phyloP scores from a whole-genome alignment of 306 rosid species.

The Acmispon strigosus region DNA sequence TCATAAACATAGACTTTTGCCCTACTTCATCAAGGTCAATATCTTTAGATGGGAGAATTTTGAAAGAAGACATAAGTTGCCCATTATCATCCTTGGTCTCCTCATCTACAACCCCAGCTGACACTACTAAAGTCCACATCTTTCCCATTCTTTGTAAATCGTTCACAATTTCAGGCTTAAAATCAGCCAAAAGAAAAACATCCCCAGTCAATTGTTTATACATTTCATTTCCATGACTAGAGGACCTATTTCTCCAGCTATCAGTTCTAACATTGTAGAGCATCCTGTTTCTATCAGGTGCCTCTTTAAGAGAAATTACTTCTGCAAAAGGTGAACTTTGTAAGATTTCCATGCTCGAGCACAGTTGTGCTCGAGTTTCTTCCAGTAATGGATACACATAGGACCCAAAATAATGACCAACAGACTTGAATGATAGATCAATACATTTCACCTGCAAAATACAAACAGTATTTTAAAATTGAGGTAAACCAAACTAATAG shows the following conservation, averaged over 20 bases:
- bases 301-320: slow-evolving; percentile 29
- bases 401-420: slow-evolving; percentile 37
- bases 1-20: slow-evolving; percentile 27
- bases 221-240: slow-evolving; percentile 41
- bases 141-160: slow-evolving; percentile 49
- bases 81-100: slow-evolving; percentile 20
- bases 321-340: slow-evolving; percentile 43
- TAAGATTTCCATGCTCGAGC: slow-evolving; percentile 47
- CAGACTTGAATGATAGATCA: slow-evolving; percentile 38
- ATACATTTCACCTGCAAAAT: slow-evolving; percentile 44
- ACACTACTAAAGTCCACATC: slow-evolving; percentile 45
- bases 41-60: slow-evolving; percentile 34
- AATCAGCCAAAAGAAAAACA: slow-evolving; percentile 49
- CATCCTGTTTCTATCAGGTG: background rate
- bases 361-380: slow-evolving; percentile 58
- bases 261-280: slow-evolving; percentile 35
- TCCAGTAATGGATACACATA: slow-evolving; percentile 54
- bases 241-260: slow-evolving; percentile 45
- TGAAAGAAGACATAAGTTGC: slow-evolving; percentile 33
- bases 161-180: slow-evolving; percentile 36
- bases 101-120: slow-evolving; percentile 30
- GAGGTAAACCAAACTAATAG: background rate
- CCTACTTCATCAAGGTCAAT: slow-evolving; percentile 14
- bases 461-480: background rate
- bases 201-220: slow-evolving; percentile 64